These are phyloP conservation scores for Ophiosphaerella herpotricha DNA, from an alignment of 2,329 filamentous ascomycete species.

Conservation along the genomic window DNA sequence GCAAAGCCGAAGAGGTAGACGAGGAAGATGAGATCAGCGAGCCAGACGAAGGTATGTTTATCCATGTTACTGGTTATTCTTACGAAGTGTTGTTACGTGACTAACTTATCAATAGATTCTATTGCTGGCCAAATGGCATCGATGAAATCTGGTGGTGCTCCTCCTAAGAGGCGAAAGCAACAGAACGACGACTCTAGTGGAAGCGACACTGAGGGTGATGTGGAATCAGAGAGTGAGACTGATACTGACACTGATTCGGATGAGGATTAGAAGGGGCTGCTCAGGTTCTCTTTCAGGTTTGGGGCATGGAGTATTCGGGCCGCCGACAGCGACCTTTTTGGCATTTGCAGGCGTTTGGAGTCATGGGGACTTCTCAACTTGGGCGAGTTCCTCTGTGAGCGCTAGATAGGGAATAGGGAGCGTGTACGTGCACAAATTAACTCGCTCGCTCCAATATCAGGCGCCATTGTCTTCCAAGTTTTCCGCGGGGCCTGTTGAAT, in stretches of 20 bases:
- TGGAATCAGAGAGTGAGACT: slow-evolving; percentile 57
- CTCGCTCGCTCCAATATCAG: neutral
- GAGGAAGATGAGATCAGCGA: slow-evolving; percentile 96
- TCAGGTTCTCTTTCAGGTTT: neutral
- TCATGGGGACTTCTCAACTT: slow-evolving; percentile 5
- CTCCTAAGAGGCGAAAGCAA: slow-evolving; percentile 63
- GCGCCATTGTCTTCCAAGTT: neutral
- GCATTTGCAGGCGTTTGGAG: slow-evolving; percentile 38
- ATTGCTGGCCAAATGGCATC: slow-evolving; percentile 89
- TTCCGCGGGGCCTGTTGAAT: no score
- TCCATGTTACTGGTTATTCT: neutral
- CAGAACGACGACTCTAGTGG: slow-evolving; percentile 65
- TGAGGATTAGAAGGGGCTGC: slow-evolving; percentile 37
- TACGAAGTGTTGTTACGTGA: slow-evolving; percentile 3
- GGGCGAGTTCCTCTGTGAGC: slow-evolving; percentile 7
- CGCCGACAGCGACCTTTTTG: slow-evolving; percentile 8
- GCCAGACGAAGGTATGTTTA: slow-evolving; percentile 86
- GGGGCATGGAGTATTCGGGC: slow-evolving; percentile 8
- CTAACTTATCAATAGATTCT: slow-evolving; percentile 65
- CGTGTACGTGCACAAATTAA: slow-evolving; percentile 18
- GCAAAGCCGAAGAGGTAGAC: slow-evolving; percentile 77
- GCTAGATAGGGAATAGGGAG: slow-evolving; percentile 8
- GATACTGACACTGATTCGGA: slow-evolving; percentile 51
- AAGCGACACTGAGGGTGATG: slow-evolving; percentile 68
- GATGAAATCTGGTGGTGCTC: slow-evolving; percentile 69